Conservation (phyloP, 345 rosid species). For the Aquilaria sinensis region DNA sequence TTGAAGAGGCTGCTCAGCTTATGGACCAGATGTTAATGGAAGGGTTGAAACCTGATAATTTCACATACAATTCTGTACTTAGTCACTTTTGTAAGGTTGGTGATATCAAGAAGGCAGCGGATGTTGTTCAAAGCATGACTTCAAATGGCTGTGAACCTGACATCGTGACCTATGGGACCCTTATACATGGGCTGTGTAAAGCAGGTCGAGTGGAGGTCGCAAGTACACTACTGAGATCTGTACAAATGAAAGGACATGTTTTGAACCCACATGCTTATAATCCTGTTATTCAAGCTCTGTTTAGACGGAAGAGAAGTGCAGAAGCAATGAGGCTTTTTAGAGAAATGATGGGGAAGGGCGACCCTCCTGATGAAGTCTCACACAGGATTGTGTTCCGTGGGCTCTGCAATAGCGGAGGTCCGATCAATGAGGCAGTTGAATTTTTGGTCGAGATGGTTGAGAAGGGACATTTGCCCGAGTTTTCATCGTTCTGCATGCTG, state of each 20-base stretch:
- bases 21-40: conserved; percentile 97
- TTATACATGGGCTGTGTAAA: conserved; percentile 79
- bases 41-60: conserved; percentile 77
- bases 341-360: conserved; percentile 66
- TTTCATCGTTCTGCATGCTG: conserved; percentile 66
- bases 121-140: conserved; percentile 79
- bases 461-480: conserved; percentile 68
- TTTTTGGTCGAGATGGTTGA: conserved; percentile 64
- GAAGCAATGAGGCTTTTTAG: conserved; percentile 81
- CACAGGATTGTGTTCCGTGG: conserved; percentile 70
- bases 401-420: conserved; percentile 69
- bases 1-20: conserved; percentile 74
- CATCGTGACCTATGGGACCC: conserved; percentile 75
- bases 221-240: conserved; percentile 55
- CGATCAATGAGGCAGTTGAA: conserved; percentile 79
- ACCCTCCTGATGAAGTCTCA: conserved; percentile 52
- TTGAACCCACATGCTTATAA: conserved; percentile 76
- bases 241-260: conserved; percentile 73
- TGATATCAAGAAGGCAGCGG: conserved; percentile 77
- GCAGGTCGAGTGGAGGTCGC: conserved; percentile 81
- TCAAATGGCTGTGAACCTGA: conserved; percentile 75
- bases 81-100: conserved; percentile 64
- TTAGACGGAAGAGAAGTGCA: conserved; percentile 45
- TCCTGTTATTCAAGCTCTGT: conserved; percentile 75
- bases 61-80: conserved; percentile 78